Evolutionary conservation across 2,329 filamentous ascomycete genomes (phyloP), one percentile per base, ranked within the genome.

Genomic region (Elsinoe fawcettii): DNA sequence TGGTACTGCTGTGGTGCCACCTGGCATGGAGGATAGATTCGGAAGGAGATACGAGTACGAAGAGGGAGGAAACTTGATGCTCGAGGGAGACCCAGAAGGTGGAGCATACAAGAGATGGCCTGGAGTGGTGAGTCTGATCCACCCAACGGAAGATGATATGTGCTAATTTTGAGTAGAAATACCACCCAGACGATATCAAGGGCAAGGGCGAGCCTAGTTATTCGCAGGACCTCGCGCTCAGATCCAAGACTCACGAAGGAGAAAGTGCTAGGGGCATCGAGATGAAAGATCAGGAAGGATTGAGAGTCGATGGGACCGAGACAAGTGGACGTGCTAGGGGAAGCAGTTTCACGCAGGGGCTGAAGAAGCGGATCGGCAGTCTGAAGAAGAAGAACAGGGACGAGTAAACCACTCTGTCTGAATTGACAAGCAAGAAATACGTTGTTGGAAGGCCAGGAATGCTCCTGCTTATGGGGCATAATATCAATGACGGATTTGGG

Each of bases 61-160:
- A 65, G 90, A 96, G 66, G 90, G 90, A n/a, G 80, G 85, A 1
- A 90, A 96, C 66, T 76, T 96, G 68, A 90, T 91, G 86, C 79
- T 85, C 51, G 88, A 92, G 65, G 72, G 74, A 0, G 82, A 86
- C 60, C 80, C 82, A 2, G 68, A 74, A 0, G 88, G 87, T 14
- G 87, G 85, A n/a, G 78, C 87, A 12, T 96, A 93, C 67, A 87
- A 83, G 73, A 81, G 88, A 47, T 92, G 83, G 75, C 81, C 85
- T 3, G 84, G 83, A 51, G 69, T 88, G 63, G 90, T 93, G 77
- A 71, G 85, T 58, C 2, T 16, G 11, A 41, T 14, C 34, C 27
- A 22, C 22, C 2, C 9, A 44, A 3, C 25, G 25, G 3, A 7
- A 51, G 11, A 8, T 18, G 30, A 34, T 25, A 44, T 25, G 63